Conservation (phyloP, 2,329 filamentous ascomycete species). For the Sporothrix schenckii region DNA sequence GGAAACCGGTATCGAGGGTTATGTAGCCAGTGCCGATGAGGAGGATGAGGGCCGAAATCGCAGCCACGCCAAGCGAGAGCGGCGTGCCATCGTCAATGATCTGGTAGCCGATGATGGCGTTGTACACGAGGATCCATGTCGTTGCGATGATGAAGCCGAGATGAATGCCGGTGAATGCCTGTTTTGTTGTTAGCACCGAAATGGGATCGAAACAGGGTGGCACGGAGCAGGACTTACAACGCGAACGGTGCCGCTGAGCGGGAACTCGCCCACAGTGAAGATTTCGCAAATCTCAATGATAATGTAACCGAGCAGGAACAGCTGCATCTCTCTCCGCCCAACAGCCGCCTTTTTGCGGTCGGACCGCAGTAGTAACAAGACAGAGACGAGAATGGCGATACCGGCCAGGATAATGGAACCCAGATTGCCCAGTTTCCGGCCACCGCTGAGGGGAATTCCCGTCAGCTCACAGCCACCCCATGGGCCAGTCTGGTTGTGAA, state of each 20-base stretch:
- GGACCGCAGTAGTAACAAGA: constrained; percentile 74
- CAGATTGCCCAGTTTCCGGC: constrained; percentile 74
- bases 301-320: constrained; percentile 86
- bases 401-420: constrained; percentile 87
- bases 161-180: constrained; percentile 89
- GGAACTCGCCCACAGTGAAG: constrained; percentile 90
- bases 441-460: constrained; percentile 72
- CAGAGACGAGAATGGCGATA: constrained; percentile 70
- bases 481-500: constrained; percentile 60
- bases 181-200: constrained; percentile 17
- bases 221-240: constrained; percentile 57
- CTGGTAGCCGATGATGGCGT: constrained; percentile 90
- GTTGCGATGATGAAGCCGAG: constrained; percentile 87
- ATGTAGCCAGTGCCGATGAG: constrained; percentile 95
- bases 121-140: constrained; percentile 87
- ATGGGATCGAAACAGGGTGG: no score
- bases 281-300: constrained; percentile 93
- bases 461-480: constrained; percentile 73
- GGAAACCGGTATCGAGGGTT: constrained; percentile 86
- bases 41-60: constrained; percentile 69
- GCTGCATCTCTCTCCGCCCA: constrained; percentile 92
- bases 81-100: constrained; percentile 90
- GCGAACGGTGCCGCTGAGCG: constrained; percentile 69
- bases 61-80: constrained; percentile 75
- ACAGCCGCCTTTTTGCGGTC: constrained; percentile 92